Conservation (phyloP, 2,329 filamentous ascomycete species). For the Fusarium sp. region DNA sequence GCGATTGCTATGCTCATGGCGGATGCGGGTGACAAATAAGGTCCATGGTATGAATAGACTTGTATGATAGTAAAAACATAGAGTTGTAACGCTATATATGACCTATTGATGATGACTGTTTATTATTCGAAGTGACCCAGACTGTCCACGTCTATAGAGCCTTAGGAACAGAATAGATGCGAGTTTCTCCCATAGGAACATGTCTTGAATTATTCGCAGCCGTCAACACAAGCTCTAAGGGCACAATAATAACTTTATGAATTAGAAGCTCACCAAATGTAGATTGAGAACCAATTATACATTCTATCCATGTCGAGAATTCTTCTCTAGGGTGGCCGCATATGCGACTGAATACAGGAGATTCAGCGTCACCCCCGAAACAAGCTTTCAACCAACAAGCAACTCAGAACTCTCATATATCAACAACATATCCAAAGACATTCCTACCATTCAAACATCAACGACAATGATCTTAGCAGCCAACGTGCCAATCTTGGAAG, state of each 20-base stretch:
- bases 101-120: not conserved
- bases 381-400: not conserved
- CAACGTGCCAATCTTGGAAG: accelerated
- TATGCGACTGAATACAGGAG: too few species aligned
- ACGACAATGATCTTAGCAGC: not conserved
- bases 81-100: not conserved
- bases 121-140: not conserved
- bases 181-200: not conserved
- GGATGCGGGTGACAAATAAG: slow-evolving; percentile 24
- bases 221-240: not conserved
- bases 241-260: not conserved
- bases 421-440: not conserved
- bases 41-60: not conserved
- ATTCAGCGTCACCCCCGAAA: not conserved
- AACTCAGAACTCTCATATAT: not conserved
- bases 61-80: not conserved
- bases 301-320: not conserved
- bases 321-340: not conserved
- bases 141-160: not conserved
- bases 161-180: not conserved
- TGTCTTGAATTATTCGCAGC: not conserved
- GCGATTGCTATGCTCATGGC: slow-evolving; percentile 36
- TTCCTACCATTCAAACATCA: not conserved
- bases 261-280: not conserved
- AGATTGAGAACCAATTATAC: not conserved